These are phyloP conservation scores for Ceraceosorus guamensis DNA, from an alignment of 1,284 basidiomycete genomes.

Conservation along the genomic window DNA sequence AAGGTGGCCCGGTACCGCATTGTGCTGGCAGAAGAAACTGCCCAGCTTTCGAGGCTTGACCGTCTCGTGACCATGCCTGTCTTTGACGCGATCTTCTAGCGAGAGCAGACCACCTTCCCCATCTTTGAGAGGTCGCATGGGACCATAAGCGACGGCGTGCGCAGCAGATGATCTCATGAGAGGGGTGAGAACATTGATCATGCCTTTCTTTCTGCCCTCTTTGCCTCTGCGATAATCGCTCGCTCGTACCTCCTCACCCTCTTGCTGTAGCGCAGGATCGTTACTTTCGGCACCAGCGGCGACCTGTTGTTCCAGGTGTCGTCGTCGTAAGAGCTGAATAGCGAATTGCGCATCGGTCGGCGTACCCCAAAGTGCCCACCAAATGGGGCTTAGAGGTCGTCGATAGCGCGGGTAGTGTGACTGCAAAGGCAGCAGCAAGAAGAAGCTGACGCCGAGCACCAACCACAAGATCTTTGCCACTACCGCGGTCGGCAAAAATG, in stretches of 20 bases:
- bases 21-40: conserved; percentile 46
- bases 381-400: conserved; percentile 41
- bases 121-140: conserved; percentile 8
- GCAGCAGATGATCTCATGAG: conserved; percentile 11
- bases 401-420: conserved; percentile 46
- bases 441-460: conserved; percentile 39
- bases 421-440: conserved; percentile 32
- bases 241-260: too few relatives aligned
- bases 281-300: background rate
- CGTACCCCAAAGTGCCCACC: conserved; percentile 45
- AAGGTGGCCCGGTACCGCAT: conserved; percentile 41
- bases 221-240: too few relatives aligned
- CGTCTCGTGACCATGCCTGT: conserved; percentile 13
- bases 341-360: conserved; percentile 47
- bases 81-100: conserved; percentile 16
- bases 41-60: conserved; percentile 35
- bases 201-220: background rate
- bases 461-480: conserved; percentile 36
- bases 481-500: conserved; percentile 28
- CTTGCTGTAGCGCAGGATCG: background rate
- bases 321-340: conserved; percentile 38
- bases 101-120: conserved; percentile 17
- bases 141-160: conserved; percentile 13
- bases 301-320: conserved; percentile 18
- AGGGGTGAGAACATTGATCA: background rate